These are phyloP conservation scores for Dictyostelium purpureum DNA, from an alignment of 78 protist genomes.

Conservation along the genomic window DNA sequence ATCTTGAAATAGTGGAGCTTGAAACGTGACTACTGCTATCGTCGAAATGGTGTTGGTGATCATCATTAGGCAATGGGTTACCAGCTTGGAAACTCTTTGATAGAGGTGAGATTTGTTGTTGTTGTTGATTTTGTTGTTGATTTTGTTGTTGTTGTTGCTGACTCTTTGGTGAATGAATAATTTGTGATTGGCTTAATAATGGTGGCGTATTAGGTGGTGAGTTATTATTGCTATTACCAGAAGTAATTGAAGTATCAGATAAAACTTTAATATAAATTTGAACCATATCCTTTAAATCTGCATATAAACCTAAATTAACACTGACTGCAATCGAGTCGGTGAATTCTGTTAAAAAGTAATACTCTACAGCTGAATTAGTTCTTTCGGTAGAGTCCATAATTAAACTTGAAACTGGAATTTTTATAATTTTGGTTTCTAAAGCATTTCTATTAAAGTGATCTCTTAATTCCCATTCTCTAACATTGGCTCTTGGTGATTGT, in stretches of 20 bases:
- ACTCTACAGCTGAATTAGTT: constrained; percentile 25
- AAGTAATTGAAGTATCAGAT: neutral
- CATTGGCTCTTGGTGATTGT: neutral
- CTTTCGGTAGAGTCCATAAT: constrained; percentile 66
- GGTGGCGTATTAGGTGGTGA: neutral
- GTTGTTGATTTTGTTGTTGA: neutral
- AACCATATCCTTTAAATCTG: constrained; percentile 59
- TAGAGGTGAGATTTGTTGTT: too few species aligned
- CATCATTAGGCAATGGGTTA: neutral
- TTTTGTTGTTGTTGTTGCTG: neutral
- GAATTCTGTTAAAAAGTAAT: constrained; percentile 73
- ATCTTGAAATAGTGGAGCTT: neutral
- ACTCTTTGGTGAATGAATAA: neutral
- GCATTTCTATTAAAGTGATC: constrained; percentile 47
- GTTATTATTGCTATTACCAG: neutral
- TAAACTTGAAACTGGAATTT: constrained; percentile 63
- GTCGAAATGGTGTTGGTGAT: neutral
- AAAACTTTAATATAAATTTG: constrained; percentile 65
- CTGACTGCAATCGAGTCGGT: constrained; percentile 77
- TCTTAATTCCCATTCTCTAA: constrained; percentile 17
- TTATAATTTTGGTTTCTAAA: constrained; percentile 62
- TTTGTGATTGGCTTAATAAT: neutral
- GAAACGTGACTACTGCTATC: neutral
- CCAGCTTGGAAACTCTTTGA: neutral
- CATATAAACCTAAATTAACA: constrained; percentile 52